A percentile compares a stretch with the other conserved stretches of the same genome.
phyloP scores from a whole-genome alignment of 2,329 filamentous ascomycete genomes.

The Aureobasidium namibiae region DNA sequence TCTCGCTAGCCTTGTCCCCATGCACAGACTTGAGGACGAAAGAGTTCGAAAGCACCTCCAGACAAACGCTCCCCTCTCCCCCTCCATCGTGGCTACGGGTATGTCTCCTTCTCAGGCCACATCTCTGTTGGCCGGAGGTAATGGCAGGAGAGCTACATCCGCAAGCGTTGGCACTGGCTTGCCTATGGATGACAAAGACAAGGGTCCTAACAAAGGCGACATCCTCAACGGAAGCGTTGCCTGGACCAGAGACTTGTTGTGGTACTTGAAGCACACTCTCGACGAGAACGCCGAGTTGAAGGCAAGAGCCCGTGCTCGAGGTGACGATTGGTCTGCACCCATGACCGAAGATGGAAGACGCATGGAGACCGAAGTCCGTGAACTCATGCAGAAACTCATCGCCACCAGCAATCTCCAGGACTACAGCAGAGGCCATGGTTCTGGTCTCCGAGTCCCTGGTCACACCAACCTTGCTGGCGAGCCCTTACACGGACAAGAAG shows the following conservation, averaged over 20 bases:
- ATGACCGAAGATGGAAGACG: constrained; percentile 86
- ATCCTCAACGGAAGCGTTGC: constrained; percentile 95
- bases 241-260: constrained; percentile 97
- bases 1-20: constrained; percentile 83
- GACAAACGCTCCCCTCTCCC: constrained; percentile 83
- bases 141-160: constrained; percentile 60
- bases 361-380: constrained; percentile 88
- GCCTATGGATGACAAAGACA: constrained; percentile 94
- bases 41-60: constrained; percentile 92
- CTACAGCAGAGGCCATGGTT: constrained; percentile 77
- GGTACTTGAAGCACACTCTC: constrained; percentile 84
- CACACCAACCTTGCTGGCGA: constrained; percentile 90
- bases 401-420: constrained; percentile 24
- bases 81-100: constrained; percentile 63
- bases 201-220: constrained; percentile 96
- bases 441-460: constrained; percentile 80
- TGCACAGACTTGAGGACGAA: constrained; percentile 90
- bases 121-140: constrained; percentile 77
- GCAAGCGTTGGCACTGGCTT: constrained; percentile 82
- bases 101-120: constrained; percentile 69
- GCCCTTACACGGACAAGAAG: constrained; percentile 48
- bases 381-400: constrained; percentile 76
- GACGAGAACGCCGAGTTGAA: constrained; percentile 82
- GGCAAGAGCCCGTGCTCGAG: constrained; percentile 63
- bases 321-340: constrained; percentile 70